Conservation (phyloP, 2,329 filamentous ascomycete species). For the Sporothrix curviconia region DNA sequence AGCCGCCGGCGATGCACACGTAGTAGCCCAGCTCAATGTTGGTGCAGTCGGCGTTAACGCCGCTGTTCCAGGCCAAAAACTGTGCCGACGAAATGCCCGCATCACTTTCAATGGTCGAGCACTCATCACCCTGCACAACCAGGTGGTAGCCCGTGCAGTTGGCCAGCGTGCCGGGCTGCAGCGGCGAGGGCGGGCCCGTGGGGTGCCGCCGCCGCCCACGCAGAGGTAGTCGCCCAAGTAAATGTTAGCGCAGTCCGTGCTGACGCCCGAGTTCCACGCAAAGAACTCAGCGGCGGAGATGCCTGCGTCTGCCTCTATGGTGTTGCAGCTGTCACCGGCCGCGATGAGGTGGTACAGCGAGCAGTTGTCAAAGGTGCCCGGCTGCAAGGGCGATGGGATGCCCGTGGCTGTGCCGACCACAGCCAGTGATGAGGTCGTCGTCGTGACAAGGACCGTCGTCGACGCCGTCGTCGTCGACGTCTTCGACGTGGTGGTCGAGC, state of each 20-base stretch:
- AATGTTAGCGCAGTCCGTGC: constrained; percentile 18
- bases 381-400: constrained; percentile 12
- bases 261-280: constrained; percentile 18
- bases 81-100: constrained; percentile 14
- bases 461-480: background rate
- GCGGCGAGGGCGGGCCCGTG: background rate
- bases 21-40: constrained; percentile 21
- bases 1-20: constrained; percentile 16
- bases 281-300: constrained; percentile 15
- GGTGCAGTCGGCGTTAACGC: constrained; percentile 16
- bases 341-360: constrained; percentile 27
- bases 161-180: constrained; percentile 16
- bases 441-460: background rate
- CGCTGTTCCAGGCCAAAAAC: constrained; percentile 19
- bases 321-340: constrained; percentile 27
- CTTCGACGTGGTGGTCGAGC: background rate
- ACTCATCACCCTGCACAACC: constrained; percentile 27
- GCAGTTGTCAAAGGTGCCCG: constrained; percentile 22
- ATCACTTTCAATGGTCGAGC: constrained; percentile 21
- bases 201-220: background rate
- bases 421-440: background rate
- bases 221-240: constrained; percentile 20
- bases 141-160: constrained; percentile 28
- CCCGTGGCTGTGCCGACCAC: background rate
- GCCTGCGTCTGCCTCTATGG: constrained; percentile 12